Evolutionary conservation across 768 basidiomycete species (phyloP), one percentile per base, ranked within the genome.

Genomic region (Megacollybia marginata): DNA sequence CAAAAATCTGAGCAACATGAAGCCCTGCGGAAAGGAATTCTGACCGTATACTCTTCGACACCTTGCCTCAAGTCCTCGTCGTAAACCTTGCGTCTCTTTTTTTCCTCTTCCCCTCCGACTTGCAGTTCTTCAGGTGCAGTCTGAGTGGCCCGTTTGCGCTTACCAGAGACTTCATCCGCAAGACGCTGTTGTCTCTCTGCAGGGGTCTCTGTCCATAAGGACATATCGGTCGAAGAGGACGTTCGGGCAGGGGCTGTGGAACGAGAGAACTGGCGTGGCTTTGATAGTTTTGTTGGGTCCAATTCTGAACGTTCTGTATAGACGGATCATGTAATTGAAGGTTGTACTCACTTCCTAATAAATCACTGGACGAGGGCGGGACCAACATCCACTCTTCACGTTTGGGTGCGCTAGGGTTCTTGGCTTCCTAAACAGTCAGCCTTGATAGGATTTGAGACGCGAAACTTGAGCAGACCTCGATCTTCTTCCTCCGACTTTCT

Each of bases 321-420:
- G 44, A 10, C 33, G 23, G 15, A 53, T 9, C 34, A 44, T 28
- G 16, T 28, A 10, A 33, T 23, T 28, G 42, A 33, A 33, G 42
- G 15, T 33, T 15, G 15, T 19, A 77, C 86, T 54, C 57, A 94
- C 92, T 84, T 44, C 77, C 78, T 5, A 94, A 72, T 11, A 95
- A 65, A 53, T 88, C 88, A 2, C 88, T 83, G 1, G 83, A 79
- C 16, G 85, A 81, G 0, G 96, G 95, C 1, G 95, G 95, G 1
- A 88, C 86, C 42, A 98, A 75, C 96, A 99, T 99, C 96, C 96
- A 99, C 64, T 94, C 93, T 16, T 97, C 91, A 40, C 96, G 81
- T 64, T 91, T 71, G 35, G 82, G 69, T 35, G 78, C 76, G 64
- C 92, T 92, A 10, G 88, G 88, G 57, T 86, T 84, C 10, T 73